Evolutionary conservation across 805 yeast species (phyloP).

Genomic region (Wickerhamomyces kurtzmanii): DNA sequence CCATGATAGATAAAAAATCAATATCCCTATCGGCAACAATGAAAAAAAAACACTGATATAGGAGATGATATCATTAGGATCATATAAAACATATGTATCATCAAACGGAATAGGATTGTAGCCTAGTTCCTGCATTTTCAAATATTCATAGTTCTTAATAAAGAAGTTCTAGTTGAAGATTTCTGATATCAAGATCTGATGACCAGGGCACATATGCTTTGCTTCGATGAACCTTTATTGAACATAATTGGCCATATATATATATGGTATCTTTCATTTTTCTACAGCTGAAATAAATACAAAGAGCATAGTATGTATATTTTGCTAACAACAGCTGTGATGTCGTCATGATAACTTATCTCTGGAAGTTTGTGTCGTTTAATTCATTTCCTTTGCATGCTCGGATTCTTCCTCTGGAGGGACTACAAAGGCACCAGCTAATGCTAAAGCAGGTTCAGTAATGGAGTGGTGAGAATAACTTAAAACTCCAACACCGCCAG

Average conservation of each 20-base stretch:
- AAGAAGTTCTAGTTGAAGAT: neutral
- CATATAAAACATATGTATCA: slow-evolving; percentile 76
- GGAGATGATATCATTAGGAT: slow-evolving; percentile 54
- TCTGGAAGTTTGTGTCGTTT: too few relatives aligned
- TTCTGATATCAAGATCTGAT: slow-evolving; percentile 1
- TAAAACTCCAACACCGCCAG: slow-evolving; percentile 91
- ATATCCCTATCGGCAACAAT: slow-evolving; percentile 66
- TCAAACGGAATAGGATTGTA: slow-evolving; percentile 53
- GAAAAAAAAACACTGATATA: slow-evolving; percentile 61
- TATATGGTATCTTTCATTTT: too few relatives aligned
- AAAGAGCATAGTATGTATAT: too few relatives aligned
- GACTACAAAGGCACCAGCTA: slow-evolving; percentile 76
- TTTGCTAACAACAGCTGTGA: too few relatives aligned
- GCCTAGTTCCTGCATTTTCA: slow-evolving; percentile 2
- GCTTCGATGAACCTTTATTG: too few relatives aligned
- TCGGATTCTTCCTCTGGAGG: slow-evolving; percentile 51
- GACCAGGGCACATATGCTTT: too few relatives aligned
- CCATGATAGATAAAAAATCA: slow-evolving; percentile 78
- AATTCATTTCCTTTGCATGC: too few relatives aligned
- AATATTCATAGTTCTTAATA: neutral
- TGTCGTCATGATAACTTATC: too few relatives aligned
- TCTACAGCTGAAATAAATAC: too few relatives aligned
- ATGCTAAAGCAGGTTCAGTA: slow-evolving; percentile 76
- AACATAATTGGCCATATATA: too few relatives aligned
- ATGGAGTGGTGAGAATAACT: slow-evolving; percentile 81